A percentile compares a stretch with the other conserved stretches of the same genome.
phyloP scores from a whole-genome alignment of 768 basidiomycete species.

The Rubroboletus pulcherrimus region DNA sequence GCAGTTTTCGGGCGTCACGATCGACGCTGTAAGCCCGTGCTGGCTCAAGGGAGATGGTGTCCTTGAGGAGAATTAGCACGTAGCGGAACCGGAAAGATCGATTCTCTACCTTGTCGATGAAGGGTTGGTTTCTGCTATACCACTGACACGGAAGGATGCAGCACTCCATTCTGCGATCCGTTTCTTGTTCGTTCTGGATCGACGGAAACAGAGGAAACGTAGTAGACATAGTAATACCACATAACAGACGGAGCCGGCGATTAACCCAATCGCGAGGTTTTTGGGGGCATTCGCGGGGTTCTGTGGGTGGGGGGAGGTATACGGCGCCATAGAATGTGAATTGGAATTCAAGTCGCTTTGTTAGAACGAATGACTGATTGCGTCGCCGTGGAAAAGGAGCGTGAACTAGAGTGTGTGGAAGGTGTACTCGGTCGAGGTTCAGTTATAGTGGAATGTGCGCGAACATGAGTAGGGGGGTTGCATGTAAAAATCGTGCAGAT shows the following conservation, averaged over 20 bases:
- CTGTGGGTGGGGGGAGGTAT: slow-evolving; percentile 2
- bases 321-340: slow-evolving; percentile 17
- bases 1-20: slow-evolving; percentile 52
- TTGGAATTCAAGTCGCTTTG: not conserved
- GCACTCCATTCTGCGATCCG: slow-evolving; percentile 36
- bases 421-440: not conserved
- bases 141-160: slow-evolving; percentile 36
- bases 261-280: slow-evolving; percentile 45
- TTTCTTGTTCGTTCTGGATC: slow-evolving; percentile 37
- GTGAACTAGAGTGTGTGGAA: slow-evolving; percentile 7
- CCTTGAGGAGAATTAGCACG: slow-evolving; percentile 1
- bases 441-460: not conserved
- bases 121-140: not conserved
- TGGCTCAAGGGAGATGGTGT: slow-evolving; percentile 36
- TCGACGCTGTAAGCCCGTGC: slow-evolving; percentile 37
- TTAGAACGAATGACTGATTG: not conserved
- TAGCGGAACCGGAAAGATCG: not conserved
- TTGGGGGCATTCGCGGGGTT: slow-evolving; percentile 18
- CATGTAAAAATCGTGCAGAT: not conserved
- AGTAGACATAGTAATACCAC: slow-evolving; percentile 31
- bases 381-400: slow-evolving; percentile 1
- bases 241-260: slow-evolving; percentile 1
- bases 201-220: slow-evolving; percentile 36
- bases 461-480: not conserved
- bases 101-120: slow-evolving; percentile 12